These are phyloP conservation scores for Podosphaera fusca DNA, from an alignment of 2,329 filamentous ascomycete species.

Conservation along the genomic window DNA sequence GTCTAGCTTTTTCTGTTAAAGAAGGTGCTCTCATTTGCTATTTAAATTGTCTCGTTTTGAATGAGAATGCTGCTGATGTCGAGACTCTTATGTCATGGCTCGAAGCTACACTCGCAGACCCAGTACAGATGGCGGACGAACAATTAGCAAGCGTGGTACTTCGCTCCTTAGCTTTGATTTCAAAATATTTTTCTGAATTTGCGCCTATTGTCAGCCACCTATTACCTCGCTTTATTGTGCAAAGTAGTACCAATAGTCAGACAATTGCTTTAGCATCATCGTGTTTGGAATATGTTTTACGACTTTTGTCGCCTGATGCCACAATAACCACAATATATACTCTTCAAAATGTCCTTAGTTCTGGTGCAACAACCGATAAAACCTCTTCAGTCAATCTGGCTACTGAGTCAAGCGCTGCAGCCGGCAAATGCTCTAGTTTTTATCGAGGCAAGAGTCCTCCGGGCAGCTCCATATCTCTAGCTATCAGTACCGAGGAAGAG, in stretches of 20 bases:
- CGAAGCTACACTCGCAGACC: conserved; percentile 57
- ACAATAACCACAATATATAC: conserved; percentile 91
- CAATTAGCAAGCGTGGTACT: conserved; percentile 56
- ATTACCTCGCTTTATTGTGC: conserved; percentile 70
- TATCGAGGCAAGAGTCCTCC: conserved; percentile 34
- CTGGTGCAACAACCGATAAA: conserved; percentile 31
- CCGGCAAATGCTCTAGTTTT: conserved; percentile 22
- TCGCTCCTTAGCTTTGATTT: conserved; percentile 60
- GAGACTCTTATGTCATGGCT: conserved; percentile 69
- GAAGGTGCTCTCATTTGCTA: conserved; percentile 61
- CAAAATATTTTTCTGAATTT: conserved; percentile 47
- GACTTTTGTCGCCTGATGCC: conserved; percentile 68
- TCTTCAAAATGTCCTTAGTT: conserved; percentile 82
- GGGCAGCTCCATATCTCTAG: conserved; percentile 60
- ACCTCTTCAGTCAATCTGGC: conserved; percentile 19
- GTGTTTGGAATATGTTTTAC: conserved; percentile 61
- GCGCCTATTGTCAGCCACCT: conserved; percentile 57
- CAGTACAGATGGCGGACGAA: conserved; percentile 60
- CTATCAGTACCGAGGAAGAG: conserved; percentile 55
- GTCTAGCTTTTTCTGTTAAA: conserved; percentile 67
- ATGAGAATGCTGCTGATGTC: conserved; percentile 57
- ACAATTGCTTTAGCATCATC: conserved; percentile 60
- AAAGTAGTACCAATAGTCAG: conserved; percentile 45
- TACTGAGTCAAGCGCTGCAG: conserved; percentile 28
- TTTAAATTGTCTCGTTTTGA: conserved; percentile 62